These are phyloP conservation scores for Fusarium sp. DNA, from an alignment of 2,329 filamentous ascomycete genomes.

Conservation along the genomic window DNA sequence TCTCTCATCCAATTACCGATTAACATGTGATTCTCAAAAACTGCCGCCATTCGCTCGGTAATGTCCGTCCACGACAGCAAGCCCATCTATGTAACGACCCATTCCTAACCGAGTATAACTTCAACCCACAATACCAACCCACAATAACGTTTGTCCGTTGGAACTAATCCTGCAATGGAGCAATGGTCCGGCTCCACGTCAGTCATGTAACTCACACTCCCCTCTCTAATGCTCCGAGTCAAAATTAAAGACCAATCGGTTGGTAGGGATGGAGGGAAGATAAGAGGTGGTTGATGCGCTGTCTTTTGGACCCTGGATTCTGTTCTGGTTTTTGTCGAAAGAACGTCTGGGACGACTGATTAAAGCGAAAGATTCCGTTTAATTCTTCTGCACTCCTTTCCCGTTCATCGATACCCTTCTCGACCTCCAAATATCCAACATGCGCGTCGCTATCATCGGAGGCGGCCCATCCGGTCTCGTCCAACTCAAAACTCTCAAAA, in stretches of 20 bases:
- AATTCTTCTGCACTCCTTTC: background rate
- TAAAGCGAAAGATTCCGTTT: background rate
- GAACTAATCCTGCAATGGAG: background rate
- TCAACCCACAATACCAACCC: background rate
- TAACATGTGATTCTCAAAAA: background rate
- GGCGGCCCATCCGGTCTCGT: background rate
- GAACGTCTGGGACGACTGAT: background rate
- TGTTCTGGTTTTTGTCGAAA: background rate
- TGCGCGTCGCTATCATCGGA: background rate
- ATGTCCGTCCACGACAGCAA: background rate
- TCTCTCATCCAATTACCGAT: background rate
- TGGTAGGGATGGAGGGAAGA: background rate
- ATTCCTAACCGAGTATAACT: conserved; percentile 1
- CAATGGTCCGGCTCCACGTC: background rate
- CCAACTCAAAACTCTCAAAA: background rate
- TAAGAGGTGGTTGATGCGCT: background rate
- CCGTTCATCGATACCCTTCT: too few relatives aligned
- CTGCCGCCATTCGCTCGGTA: background rate
- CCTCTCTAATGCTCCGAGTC: background rate
- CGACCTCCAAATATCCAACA: background rate
- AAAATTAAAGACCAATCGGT: background rate
- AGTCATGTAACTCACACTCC: background rate
- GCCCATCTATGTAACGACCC: background rate
- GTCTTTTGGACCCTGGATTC: background rate
- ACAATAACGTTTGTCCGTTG: background rate